Evolutionary conservation across 768 basidiomycete genomes (phyloP).

Genomic region (Tricholomella constricta): DNA sequence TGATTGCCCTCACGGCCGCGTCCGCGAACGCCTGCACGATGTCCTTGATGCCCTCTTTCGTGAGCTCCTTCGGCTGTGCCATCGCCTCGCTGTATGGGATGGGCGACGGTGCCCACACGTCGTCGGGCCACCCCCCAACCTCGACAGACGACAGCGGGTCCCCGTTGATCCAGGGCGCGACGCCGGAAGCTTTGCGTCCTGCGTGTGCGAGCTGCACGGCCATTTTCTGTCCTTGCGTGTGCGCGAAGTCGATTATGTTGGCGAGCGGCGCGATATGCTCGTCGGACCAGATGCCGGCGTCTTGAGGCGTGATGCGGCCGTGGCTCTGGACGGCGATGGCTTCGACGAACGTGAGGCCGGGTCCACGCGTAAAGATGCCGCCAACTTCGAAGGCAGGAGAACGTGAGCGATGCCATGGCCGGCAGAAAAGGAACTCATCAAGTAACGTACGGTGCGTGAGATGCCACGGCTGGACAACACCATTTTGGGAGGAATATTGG

Average conservation of each 20-base stretch:
- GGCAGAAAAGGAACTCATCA: slow-evolving; percentile 33
- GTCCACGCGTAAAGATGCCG: slow-evolving; percentile 52
- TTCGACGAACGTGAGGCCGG: slow-evolving; percentile 64
- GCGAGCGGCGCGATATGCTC: slow-evolving; percentile 48
- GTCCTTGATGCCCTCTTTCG: slow-evolving; percentile 54
- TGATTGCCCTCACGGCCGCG: slow-evolving; percentile 52
- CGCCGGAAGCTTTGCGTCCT: slow-evolving; percentile 70
- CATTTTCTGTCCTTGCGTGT: slow-evolving; percentile 67
- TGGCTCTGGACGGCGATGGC: slow-evolving; percentile 63
- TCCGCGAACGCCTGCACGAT: slow-evolving; percentile 58
- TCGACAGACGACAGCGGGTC: slow-evolving; percentile 34
- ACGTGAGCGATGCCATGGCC: slow-evolving; percentile 1
- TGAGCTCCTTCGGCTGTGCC: slow-evolving; percentile 58
- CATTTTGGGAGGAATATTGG: slow-evolving; percentile 62
- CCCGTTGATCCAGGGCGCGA: slow-evolving; percentile 60
- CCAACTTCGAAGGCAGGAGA: slow-evolving; percentile 38
- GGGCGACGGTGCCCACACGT: slow-evolving; percentile 60
- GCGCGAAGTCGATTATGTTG: slow-evolving; percentile 68
- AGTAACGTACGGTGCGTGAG: slow-evolving; percentile 61
- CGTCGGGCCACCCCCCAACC: slow-evolving; percentile 51
- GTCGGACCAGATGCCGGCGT: slow-evolving; percentile 66
- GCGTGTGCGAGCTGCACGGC: slow-evolving; percentile 79
- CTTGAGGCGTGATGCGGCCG: slow-evolving; percentile 69
- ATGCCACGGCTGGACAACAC: slow-evolving; percentile 56
- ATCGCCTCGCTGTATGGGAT: slow-evolving; percentile 45